These are phyloP conservation scores for Boletus coccyginus DNA, from an alignment of 768 basidiomycete genomes.

Conservation along the genomic window DNA sequence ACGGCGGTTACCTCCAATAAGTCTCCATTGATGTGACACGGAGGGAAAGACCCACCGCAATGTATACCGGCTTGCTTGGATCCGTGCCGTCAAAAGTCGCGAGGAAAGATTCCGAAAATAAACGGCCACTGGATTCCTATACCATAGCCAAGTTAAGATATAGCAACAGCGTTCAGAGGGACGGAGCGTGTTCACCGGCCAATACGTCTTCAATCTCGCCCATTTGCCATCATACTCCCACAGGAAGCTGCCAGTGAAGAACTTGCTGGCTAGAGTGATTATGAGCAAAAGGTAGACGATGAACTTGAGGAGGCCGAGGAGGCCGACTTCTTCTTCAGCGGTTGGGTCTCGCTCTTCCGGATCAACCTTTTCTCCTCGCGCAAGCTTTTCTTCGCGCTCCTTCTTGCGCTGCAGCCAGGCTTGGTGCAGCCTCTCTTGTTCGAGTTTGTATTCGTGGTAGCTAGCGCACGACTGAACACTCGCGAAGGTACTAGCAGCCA, in stretches of 20 bases:
- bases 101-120: constrained; percentile 75
- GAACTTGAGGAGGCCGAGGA: constrained; percentile 68
- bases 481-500: neutral
- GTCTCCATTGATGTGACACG: neutral
- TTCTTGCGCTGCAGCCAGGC: constrained; percentile 70
- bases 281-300: constrained; percentile 54
- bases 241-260: constrained; percentile 80
- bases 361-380: constrained; percentile 68
- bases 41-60: constrained; percentile 60
- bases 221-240: constrained; percentile 81
- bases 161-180: neutral
- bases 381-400: constrained; percentile 69
- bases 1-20: constrained; percentile 13
- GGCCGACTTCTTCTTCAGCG: constrained; percentile 60
- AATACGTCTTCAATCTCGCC: constrained; percentile 56
- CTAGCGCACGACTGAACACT: constrained; percentile 34
- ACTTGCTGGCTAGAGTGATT: constrained; percentile 65
- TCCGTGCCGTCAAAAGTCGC: constrained; percentile 69
- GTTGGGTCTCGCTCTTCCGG: constrained; percentile 75
- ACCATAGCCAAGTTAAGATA: neutral
- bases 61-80: constrained; percentile 66
- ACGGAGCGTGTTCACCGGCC: constrained; percentile 47
- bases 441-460: constrained; percentile 63
- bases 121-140: constrained; percentile 51
- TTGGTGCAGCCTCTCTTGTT: constrained; percentile 57